phyloP scores from a whole-genome alignment of 179 eudicot species.

The Silene noctiflora region DNA sequence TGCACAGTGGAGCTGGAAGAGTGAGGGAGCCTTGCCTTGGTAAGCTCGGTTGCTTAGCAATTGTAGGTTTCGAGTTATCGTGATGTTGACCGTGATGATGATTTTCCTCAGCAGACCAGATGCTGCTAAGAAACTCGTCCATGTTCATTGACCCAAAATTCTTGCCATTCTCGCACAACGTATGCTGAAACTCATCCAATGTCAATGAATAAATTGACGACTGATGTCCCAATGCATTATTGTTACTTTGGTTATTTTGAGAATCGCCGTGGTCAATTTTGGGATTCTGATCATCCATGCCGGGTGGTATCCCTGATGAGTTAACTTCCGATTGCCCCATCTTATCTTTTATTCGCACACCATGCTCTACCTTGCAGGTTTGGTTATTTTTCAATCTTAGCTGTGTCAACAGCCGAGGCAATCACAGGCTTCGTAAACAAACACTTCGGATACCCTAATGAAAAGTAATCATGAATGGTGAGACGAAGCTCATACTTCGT shows the following conservation, averaged over 20 bases:
- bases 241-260: slow-evolving; percentile 24
- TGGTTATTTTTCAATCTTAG: not conserved
- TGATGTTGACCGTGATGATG: slow-evolving; percentile 36
- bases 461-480: too few species aligned
- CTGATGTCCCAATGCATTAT: slow-evolving; percentile 47
- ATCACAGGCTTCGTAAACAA: not conserved
- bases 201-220: slow-evolving; percentile 78
- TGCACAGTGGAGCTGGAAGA: slow-evolving; percentile 60
- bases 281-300: slow-evolving; percentile 13
- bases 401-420: not conserved
- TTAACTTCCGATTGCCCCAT: slow-evolving; percentile 41
- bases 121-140: slow-evolving; percentile 90
- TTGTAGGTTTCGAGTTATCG: not conserved
- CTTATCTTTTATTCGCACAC: slow-evolving; percentile 23
- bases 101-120: slow-evolving; percentile 87
- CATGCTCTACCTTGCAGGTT: not conserved
- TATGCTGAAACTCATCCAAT: slow-evolving; percentile 79
- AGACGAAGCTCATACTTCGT: too few species aligned
- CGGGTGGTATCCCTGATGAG: slow-evolving; percentile 24
- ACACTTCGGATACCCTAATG: not conserved
- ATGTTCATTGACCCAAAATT: slow-evolving; percentile 94
- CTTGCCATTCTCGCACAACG: slow-evolving; percentile 62
- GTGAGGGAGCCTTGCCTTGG: slow-evolving; percentile 70
- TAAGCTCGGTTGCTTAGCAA: slow-evolving; percentile 54
- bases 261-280: slow-evolving; percentile 18